Evolutionary conservation across 2,329 filamentous ascomycete species (phyloP).

Genomic region (Sporothrix inflata): DNA sequence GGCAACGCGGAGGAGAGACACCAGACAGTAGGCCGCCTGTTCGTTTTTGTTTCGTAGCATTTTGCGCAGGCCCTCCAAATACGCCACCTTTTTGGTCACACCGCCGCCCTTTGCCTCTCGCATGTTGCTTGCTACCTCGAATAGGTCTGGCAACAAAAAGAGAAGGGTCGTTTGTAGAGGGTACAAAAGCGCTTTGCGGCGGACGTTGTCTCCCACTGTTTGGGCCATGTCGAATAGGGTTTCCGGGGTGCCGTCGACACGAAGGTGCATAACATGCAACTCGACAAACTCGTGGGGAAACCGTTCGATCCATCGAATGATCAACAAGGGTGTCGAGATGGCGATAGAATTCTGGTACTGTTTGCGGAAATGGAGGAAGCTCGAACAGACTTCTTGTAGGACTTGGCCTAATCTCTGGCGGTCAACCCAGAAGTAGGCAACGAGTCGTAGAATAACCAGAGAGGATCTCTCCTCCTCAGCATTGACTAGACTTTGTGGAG

Average conservation of each 20-base stretch:
- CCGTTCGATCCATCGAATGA: slow-evolving; percentile 67
- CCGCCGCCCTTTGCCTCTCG: slow-evolving; percentile 64
- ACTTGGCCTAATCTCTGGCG: slow-evolving; percentile 62
- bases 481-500: slow-evolving; percentile 44
- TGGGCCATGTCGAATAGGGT: slow-evolving; percentile 71
- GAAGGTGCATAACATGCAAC: slow-evolving; percentile 62
- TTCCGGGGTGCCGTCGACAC: slow-evolving; percentile 67
- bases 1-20: slow-evolving; percentile 63
- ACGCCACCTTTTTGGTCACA: slow-evolving; percentile 67
- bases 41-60: slow-evolving; percentile 66
- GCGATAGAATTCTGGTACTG: slow-evolving; percentile 66
- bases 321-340: slow-evolving; percentile 63
- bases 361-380: slow-evolving; percentile 68
- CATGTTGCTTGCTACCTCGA: slow-evolving; percentile 70
- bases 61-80: slow-evolving; percentile 66
- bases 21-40: slow-evolving; percentile 67
- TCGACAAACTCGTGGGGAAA: slow-evolving; percentile 67
- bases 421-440: slow-evolving; percentile 68
- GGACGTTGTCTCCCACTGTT: slow-evolving; percentile 61
- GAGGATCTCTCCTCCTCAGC: slow-evolving; percentile 57
- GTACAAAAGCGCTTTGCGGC: slow-evolving; percentile 59
- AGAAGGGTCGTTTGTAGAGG: slow-evolving; percentile 66
- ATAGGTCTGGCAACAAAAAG: slow-evolving; percentile 68
- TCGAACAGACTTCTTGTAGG: slow-evolving; percentile 68
- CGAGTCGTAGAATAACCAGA: slow-evolving; percentile 59